A percentile compares a stretch with the other conserved stretches of the same genome.
phyloP scores from a whole-genome alignment of 73 alveolate genomes.

The Tetrahymena borealis region DNA sequence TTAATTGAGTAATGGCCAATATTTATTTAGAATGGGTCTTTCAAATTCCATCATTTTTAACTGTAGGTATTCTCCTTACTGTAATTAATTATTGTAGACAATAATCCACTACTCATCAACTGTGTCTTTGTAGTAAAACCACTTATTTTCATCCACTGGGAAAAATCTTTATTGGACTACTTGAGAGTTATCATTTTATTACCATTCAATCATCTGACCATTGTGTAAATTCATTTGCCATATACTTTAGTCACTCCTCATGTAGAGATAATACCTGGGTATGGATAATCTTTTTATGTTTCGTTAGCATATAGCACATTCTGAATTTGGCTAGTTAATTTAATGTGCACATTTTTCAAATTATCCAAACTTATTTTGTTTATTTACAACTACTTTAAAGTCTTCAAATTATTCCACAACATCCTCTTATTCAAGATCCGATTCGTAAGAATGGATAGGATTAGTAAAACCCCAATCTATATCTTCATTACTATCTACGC shows the following conservation, averaged over 20 bases:
- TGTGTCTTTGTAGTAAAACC: not conserved
- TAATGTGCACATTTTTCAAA: not conserved
- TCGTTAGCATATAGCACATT: not conserved
- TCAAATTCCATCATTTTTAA: not conserved
- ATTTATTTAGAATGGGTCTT: not conserved
- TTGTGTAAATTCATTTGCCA: not conserved
- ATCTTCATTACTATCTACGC: not conserved
- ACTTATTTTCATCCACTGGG: not conserved
- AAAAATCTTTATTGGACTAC: not conserved
- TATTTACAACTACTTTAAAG: not conserved
- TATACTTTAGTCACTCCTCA: not conserved
- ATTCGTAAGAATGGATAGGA: not conserved
- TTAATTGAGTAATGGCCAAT: not conserved
- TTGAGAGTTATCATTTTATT: not conserved
- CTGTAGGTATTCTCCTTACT: not conserved
- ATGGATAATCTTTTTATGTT: not conserved
- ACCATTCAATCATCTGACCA: not conserved
- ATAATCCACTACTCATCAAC: not conserved
- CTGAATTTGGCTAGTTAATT: not conserved
- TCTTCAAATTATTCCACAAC: not conserved
- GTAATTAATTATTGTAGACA: not conserved
- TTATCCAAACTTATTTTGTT: not conserved
- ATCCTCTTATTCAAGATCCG: not conserved
- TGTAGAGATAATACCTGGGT: not conserved
- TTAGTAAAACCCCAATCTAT: not conserved